These are phyloP conservation scores for Aphanoascus verrucosus DNA, from an alignment of 2,329 filamentous ascomycete species.

Conservation along the genomic window DNA sequence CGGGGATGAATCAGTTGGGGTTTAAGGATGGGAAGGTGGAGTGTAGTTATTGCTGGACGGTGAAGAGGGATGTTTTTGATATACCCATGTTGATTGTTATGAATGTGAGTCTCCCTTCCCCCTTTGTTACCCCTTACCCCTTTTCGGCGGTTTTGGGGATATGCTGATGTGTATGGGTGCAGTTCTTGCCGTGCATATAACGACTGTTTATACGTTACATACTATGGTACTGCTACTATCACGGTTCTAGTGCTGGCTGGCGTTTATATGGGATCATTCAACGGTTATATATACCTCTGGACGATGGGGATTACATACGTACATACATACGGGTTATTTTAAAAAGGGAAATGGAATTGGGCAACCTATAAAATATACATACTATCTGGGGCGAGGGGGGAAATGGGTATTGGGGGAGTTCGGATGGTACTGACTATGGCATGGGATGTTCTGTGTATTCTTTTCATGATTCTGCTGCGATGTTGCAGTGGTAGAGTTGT, in stretches of 20 bases:
- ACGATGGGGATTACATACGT: not conserved
- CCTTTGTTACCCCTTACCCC: not conserved
- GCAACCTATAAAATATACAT: constrained; percentile 10
- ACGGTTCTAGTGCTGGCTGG: not conserved
- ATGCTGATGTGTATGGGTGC: constrained; percentile 10
- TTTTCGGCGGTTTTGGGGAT: not conserved
- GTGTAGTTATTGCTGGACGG: constrained; percentile 93
- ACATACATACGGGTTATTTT: not conserved
- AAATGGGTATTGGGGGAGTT: not conserved
- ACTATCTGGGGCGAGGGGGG: not conserved
- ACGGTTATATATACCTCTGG: too few species aligned
- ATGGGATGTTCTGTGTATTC: not conserved
- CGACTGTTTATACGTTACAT: not conserved
- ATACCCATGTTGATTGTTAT: constrained; percentile 98
- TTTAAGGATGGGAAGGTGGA: constrained; percentile 82
- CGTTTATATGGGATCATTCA: not conserved
- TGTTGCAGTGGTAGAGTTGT: too few species aligned
- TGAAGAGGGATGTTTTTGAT: constrained; percentile 93
- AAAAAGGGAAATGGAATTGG: constrained; percentile 3
- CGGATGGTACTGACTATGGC: not conserved
- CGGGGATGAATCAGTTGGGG: constrained; percentile 69
- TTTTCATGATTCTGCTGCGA: not conserved
- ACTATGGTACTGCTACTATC: not conserved
- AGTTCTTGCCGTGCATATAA: constrained; percentile 25
- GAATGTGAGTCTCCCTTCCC: constrained; percentile 60